Percentiles rank a stretch among this genome's conserved stretches.
These are phyloP conservation scores for Chlamydomonas schloesseri DNA, from an alignment of 139 green algal genomes.

Conservation along the genomic window DNA sequence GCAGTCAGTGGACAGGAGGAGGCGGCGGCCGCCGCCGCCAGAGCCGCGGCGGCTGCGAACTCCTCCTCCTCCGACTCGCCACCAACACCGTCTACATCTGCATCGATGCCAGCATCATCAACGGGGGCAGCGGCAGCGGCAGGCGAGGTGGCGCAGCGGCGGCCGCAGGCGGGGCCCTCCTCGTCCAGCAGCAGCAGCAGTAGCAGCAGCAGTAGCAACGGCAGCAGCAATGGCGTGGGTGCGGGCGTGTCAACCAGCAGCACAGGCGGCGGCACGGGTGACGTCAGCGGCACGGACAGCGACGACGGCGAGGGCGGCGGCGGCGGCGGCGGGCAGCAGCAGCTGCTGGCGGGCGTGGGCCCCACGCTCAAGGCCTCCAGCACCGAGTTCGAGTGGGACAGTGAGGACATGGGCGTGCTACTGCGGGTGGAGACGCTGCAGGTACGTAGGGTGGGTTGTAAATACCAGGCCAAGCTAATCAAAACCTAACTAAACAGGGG, in stretches of 20 bases:
- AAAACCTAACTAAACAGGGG: too few relatives aligned
- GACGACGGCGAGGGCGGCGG: not conserved
- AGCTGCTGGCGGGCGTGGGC: not conserved
- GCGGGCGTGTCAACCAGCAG: too few relatives aligned
- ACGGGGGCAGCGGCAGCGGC: not conserved
- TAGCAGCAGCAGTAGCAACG: too few relatives aligned
- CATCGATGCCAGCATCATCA: not conserved
- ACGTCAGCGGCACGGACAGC: not conserved
- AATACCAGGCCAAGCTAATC: too few relatives aligned
- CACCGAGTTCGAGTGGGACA: slow-evolving; percentile 34
- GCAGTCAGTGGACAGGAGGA: too few relatives aligned
- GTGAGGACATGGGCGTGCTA: slow-evolving; percentile 41
- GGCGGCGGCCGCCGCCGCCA: too few relatives aligned
- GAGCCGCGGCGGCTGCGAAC: too few relatives aligned
- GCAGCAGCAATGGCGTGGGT: not conserved
- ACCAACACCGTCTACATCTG: too few relatives aligned
- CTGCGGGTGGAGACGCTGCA: slow-evolving; percentile 40
- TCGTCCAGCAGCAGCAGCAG: too few relatives aligned
- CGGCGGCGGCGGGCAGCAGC: not conserved
- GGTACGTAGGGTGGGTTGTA: too few relatives aligned
- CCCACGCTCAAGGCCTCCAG: slow-evolving; percentile 4
- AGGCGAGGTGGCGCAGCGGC: not conserved
- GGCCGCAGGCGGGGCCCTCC: not conserved
- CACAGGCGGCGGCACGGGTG: not conserved
- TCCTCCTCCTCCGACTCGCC: too few relatives aligned